phyloP scores from a whole-genome alignment of 108 stramenopile genomes.

The Bacterosira constricta region DNA sequence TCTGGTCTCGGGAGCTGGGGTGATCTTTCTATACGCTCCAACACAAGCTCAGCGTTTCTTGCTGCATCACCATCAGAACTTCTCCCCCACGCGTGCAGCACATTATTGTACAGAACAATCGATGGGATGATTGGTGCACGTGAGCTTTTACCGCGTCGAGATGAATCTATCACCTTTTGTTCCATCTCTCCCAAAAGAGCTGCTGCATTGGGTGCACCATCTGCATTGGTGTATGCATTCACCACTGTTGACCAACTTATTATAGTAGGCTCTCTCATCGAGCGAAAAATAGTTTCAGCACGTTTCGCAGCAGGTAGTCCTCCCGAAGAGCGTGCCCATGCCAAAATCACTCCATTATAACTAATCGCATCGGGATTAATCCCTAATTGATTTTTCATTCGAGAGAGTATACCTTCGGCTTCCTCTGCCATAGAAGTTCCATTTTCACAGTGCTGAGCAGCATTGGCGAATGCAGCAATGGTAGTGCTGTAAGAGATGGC shows the following conservation, averaged over 20 bases:
- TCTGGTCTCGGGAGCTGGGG: slow-evolving; percentile 18
- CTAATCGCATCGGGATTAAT: slow-evolving; percentile 32
- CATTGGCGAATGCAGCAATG: slow-evolving; percentile 44
- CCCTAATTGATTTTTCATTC: slow-evolving; percentile 14
- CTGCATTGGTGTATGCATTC: slow-evolving; percentile 53
- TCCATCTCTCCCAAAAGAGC: slow-evolving; percentile 36
- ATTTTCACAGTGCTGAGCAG: slow-evolving; percentile 23
- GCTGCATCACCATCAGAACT: slow-evolving; percentile 31
- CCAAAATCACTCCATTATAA: slow-evolving; percentile 43
- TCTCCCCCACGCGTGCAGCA: slow-evolving; percentile 37
- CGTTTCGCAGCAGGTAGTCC: slow-evolving; percentile 24
- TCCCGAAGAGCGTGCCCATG: slow-evolving; percentile 39
- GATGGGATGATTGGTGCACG: not conserved
- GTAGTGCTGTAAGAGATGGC: slow-evolving; percentile 41
- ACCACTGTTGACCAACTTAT: slow-evolving; percentile 55
- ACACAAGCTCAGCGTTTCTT: slow-evolving; percentile 27
- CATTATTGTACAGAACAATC: slow-evolving; percentile 43
- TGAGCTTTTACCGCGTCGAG: not conserved
- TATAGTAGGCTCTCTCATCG: slow-evolving; percentile 29
- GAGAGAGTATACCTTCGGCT: slow-evolving; percentile 22
- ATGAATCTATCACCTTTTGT: not conserved
- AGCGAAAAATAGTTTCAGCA: slow-evolving; percentile 38
- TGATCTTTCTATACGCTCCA: slow-evolving; percentile 28
- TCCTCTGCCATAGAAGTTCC: slow-evolving; percentile 9
- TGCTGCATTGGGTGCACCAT: slow-evolving; percentile 39